Evolutionary conservation across 2,329 filamentous ascomycete genomes (phyloP).

Genomic region (Fusarium irregulare): DNA sequence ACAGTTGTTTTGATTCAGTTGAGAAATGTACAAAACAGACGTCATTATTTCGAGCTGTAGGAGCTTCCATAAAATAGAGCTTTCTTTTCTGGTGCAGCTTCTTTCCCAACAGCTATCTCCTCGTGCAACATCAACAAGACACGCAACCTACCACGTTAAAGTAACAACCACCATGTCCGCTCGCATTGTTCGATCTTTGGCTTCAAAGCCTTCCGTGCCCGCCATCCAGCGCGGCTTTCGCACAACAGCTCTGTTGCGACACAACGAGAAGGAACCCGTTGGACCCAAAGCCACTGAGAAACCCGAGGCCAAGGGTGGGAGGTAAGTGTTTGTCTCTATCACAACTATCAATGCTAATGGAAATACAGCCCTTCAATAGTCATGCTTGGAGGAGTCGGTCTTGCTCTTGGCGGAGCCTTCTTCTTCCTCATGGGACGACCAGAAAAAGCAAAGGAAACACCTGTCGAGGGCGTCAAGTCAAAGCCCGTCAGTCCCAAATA

Average conservation of each 20-base stretch:
- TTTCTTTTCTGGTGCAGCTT: neutral
- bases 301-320: neutral
- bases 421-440: constrained; percentile 27
- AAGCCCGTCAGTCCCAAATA: neutral
- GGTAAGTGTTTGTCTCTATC: too few relatives aligned
- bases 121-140: neutral
- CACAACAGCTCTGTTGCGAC: constrained; percentile 1
- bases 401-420: constrained; percentile 29
- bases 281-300: constrained; percentile 1
- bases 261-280: constrained; percentile 9
- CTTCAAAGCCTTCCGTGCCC: constrained; percentile 19
- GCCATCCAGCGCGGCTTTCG: constrained; percentile 15
- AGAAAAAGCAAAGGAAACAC: constrained; percentile 20
- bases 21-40: constrained; percentile 5
- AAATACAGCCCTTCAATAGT: constrained; percentile 17
- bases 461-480: neutral
- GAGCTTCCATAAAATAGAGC: neutral
- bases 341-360: neutral
- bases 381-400: constrained; percentile 23
- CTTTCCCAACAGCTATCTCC: neutral
- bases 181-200: constrained; percentile 28
- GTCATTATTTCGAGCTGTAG: constrained; percentile 5
- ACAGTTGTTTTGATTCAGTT: constrained; percentile 19
- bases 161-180: constrained; percentile 25
- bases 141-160: neutral